Base-by-base conservation (phyloP, 148 eudicot species). In the Suaeda aralocaspica region DNA sequence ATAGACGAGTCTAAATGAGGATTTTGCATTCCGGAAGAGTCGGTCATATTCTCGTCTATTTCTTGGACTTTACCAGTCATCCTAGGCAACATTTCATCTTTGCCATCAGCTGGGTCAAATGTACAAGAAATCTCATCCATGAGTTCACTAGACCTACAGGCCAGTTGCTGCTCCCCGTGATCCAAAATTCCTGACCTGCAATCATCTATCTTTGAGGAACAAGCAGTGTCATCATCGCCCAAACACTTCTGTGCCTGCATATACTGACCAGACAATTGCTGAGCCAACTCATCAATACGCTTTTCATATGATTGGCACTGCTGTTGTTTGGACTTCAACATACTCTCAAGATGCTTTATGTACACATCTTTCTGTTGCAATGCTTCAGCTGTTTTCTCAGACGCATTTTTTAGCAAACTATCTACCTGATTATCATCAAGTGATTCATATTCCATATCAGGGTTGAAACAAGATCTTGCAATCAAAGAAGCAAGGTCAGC, bases 401-500 rank as follows among this genome's bases (percentile, higher is more conserved):
- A 92, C 11, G 92, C 84, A 73, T 82, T 76, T 79, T 89, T 95
- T 59, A 88, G 73, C 61, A 89, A 70, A 74, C 65, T 78, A 19
- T 84, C 85, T 29, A 89, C 73, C 76, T 82, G 72, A 73, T 81
- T 78, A 48, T 91, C 95, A 81, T 88, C 92, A 50, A 82, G 81
- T 2, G 83, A 80, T 63, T 80, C 86, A 67, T 78, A 86, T 34
- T 84, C 93, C 22, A 78, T 30, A 25, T 87, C 96, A 64, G 84
- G 77, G 60, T 82, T 57, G 24, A 86, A 77, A 78, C 97, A 95
- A 42, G 89, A 77, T 9, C 76, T 25, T 11, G 99, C 97, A 74
- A 95, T 86, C 56, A 92, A 92, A 52, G 99, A 89, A 77, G 99
- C 99, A 72, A 95, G 93, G 46, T 91, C 96, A 33, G 97, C 99